Evolutionary conservation across 331 rosid species (phyloP), one percentile per base, ranked within the genome.

Genomic region (Rhamnella rubrinervis): DNA sequence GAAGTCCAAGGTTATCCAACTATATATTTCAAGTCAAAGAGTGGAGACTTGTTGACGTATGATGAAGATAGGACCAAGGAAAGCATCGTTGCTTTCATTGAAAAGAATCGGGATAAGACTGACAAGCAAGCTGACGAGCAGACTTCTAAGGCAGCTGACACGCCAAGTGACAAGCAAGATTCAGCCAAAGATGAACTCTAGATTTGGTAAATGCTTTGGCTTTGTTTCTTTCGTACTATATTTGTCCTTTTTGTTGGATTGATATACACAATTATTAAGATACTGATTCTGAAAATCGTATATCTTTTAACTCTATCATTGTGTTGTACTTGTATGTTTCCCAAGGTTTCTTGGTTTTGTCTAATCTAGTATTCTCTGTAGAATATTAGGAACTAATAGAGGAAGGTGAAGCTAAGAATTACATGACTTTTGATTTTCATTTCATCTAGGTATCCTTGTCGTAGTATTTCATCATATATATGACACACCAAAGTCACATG

Each of bases 1-100:
- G 93, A 85, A 6, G 87, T 89, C 63, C 77, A 85, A 82, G 85
- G 83, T 8, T 87, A 78, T 70, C 99, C 99, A 53, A 86, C 97
- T 26, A 5, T 89, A 70, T 95, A 83, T 84, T 95, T 95, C 71
- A 83, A 63, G 65, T 78, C 97, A 61, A 84, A 93, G 49, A 83
- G 86, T 72, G 99, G 99, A 72, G 83, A 84, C 46, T 15, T 89
- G 55, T 63, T 78, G 18, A 65, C 55, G 3, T 86, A 80, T 52
- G 86, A 77, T 1, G 96, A 91, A 11, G 78, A 73, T 7, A 86
- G 92, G 82, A 81, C 89, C 26, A 95, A 95, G 89, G 95, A 89
- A 71, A 88, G 57, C 72, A 72, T 95, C 28, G 70, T 77, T 60
- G 89, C 84, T 19, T 91, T 81, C 83, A 91, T 95, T 16, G 93